Evolutionary conservation across 2,329 filamentous ascomycete species (phyloP).

Genomic region (Fusarium neocosmosporiellum): DNA sequence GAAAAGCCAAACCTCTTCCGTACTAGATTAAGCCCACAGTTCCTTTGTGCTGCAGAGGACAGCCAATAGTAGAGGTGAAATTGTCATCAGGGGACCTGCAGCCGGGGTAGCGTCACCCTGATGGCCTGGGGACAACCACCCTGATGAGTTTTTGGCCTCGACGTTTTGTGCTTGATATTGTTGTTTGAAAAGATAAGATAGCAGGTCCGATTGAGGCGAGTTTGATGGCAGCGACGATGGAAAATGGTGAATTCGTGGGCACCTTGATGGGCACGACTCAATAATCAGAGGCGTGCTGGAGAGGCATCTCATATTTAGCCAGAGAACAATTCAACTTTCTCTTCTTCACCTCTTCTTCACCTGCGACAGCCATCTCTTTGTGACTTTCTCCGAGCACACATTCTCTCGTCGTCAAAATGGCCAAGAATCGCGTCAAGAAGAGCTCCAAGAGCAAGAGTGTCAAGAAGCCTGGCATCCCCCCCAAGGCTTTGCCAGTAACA

Average conservation of each 20-base stretch:
- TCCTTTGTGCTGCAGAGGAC: not conserved
- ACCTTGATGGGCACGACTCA: not conserved
- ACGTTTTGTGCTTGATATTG: not conserved
- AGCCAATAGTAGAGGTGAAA: slow-evolving; percentile 15
- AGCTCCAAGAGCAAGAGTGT: slow-evolving; percentile 19
- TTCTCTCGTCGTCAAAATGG: slow-evolving; percentile 22
- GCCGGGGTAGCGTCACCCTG: slow-evolving; percentile 26
- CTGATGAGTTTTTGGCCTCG: slow-evolving; percentile 28
- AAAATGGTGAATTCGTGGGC: not conserved
- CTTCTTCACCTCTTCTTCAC: too few species aligned
- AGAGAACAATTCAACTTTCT: not conserved
- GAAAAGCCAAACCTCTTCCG: not conserved
- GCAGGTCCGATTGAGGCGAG: not conserved
- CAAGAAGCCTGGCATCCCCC: slow-evolving; percentile 25
- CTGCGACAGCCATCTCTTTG: not conserved
- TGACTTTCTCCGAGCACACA: not conserved
- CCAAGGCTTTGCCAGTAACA: slow-evolving; percentile 48
- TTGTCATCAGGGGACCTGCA: slow-evolving; percentile 30
- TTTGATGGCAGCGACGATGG: not conserved
- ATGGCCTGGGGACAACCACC: slow-evolving; percentile 28
- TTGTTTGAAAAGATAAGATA: not conserved
- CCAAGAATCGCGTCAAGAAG: slow-evolving; percentile 25
- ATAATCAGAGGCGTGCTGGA: not conserved
- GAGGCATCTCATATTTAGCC: not conserved
- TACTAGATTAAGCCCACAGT: not conserved